Base-by-base conservation (phyloP, 2,329 filamentous ascomycete species). In the Ascochyta koolunga region DNA sequence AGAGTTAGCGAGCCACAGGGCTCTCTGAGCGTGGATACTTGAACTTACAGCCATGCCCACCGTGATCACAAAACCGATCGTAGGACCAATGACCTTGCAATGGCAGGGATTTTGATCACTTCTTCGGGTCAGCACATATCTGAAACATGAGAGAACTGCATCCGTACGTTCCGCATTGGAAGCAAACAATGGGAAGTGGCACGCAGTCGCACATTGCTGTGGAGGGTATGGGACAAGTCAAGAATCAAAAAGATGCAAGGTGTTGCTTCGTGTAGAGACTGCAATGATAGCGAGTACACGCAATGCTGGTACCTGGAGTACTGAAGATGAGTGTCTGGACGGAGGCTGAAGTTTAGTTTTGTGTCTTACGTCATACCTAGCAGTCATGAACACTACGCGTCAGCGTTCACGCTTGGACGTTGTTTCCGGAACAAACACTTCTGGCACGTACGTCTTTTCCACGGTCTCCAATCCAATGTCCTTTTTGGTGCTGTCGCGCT, bases 71-170 rank as follows among this genome's bases (percentile, higher is more conserved):
- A 82, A 82, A 64, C 81, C 82, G 37, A 84, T 64, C 1, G 81
- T 84, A 32, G 82, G 82, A 1, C 82, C 82, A 24, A 85, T 76
- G 8, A 84, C 76, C 65, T 84, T 85, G 64, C 81, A 84, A 57
- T 79, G 80, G 50, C 82, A 85, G 3, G 82, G 82, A 50, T 84
- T 85, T 61, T 84, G 80, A 55, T 83, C 76, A 8, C 81, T 84
- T 39, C 71, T 19, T 35, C 8, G 11, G 19, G 21, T 68, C 35
- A 70, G 57, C 19, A 47, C 21, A 51, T 39, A 31, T 35, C 32
- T 22, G 35, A 33, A 36, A 39, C 27, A 15, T 35, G 11, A 38
- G 18, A 22, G 31, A 43, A n/a, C 10, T 25, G 39, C 32, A 27
- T 56, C 39, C 67, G 16, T 65, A 75, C 72, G 73, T 76, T 67